Base-by-base conservation (phyloP, 306 rosid genomes). In the Alnus rubra region DNA sequence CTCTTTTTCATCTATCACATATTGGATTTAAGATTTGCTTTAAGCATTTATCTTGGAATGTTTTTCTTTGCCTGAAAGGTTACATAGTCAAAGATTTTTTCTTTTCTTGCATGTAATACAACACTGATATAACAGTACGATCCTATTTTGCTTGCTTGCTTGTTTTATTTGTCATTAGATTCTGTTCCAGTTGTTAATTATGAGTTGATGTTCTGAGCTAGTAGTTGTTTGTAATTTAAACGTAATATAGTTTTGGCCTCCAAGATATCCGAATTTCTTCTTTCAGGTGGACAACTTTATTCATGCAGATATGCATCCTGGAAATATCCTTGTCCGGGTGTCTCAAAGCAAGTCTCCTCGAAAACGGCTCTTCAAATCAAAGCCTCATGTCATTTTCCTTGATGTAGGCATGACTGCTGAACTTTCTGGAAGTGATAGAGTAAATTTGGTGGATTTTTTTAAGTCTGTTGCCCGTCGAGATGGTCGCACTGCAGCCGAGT, bases 321-420 rank as follows among this genome's bases (percentile, higher is more conserved):
- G 99, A 83, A 95, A 95, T 87, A 95, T 95, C 91, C 98, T 95
- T 74, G 99, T 95, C 74, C 93, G 98, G 65, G 89, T 92, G 71
- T 31, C 91, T 80, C 89, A 73, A 70, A 86, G 80, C 84, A 92
- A 88, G 85, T 86, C 96, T 82, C 71, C 83, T 78, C 82, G 78
- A 62, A 95, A 89, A 74, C 83, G 86, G 52, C 88, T 95, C 87
- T 95, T 95, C 94, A 92, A 90, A 86, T 88, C 98, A 74, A 95
- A 93, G 89, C 99, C 99, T 73, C 99, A 95, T 82, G 93, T 95
- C 78, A 78, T 95, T 89, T 95, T 95, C 90, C 96, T 95, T 78
- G 99, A 95, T 82, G 99, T 95, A 71, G 99, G 99, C 84, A 95
- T 95, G 99, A 95, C 99, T 83, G 99, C 99, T 39, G 99, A 95